Base-by-base conservation (phyloP, 139 green algal species). In the Monoraphidium neglectum region DNA sequence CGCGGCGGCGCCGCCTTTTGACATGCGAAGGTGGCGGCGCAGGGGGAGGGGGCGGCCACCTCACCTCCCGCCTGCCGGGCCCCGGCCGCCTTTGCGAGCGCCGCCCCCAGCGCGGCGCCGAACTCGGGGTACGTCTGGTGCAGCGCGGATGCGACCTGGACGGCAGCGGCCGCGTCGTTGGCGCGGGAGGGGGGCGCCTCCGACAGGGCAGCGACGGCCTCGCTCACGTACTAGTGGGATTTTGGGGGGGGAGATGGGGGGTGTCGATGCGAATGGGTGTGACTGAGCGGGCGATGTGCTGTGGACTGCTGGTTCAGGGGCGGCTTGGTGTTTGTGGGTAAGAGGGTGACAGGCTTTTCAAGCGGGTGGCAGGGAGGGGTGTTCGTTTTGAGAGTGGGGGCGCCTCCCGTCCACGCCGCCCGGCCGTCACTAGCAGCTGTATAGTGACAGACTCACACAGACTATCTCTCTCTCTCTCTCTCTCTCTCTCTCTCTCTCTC, bases 161-260 rank as follows among this genome's bases (percentile, higher is more conserved):
- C 74, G 6, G 92, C 94, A 21, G 94, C 94, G 30, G 84, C 65
- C 4, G 97, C 77, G 69, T 99, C 95, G 40, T 80, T 82, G 4
- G 78, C 70, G 35, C 93, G 43, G 43, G 43, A 96, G 15, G 97
- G 76, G n/a, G 87, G 91, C 8, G 90, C 91, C 70, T 99, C 96
- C 13, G 78, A 77, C 23, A 98, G 77, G 1, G 95, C 94, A 4
- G 83, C 72, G 15, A 95, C 95, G 15, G 90, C 93, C 76, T 99
- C 95, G 35, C 77, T 96, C 30, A 98, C 91, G 71, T 99, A 99
- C 88, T 98, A 83, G 61, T 78, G n/a, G n/a, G n/a, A n/a, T n/a
- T n/a, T n/a, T n/a, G n/a, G n/a, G 26, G 1, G 2, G 63, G 13
- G 0, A 63, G 1, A 67, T 18, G 47, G 4, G 57, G 6, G 76